Conservation (phyloP, 2,329 filamentous ascomycete species). For the Podosphaera fusca region DNA sequence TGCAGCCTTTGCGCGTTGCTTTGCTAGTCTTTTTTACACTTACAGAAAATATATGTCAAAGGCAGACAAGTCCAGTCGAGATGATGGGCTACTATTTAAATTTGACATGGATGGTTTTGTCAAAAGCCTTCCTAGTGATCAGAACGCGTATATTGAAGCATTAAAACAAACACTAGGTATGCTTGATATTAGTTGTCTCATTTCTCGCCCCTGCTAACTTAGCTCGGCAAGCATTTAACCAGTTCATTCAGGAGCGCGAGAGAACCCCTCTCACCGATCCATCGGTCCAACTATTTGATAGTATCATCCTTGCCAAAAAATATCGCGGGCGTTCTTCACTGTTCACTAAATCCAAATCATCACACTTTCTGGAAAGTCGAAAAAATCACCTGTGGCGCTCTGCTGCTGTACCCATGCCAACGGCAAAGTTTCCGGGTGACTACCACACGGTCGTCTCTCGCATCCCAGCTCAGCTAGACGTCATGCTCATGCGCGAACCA, state of each 20-base stretch:
- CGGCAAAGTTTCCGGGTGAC: conserved; percentile 36
- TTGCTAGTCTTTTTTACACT: conserved; percentile 42
- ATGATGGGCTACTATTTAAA: conserved; percentile 33
- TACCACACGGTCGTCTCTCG: conserved; percentile 37
- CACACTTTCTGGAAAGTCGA: conserved; percentile 46
- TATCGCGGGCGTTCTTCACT: conserved; percentile 33
- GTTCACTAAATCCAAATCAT: conserved; percentile 12
- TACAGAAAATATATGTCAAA: conserved; percentile 40
- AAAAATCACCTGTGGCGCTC: conserved; percentile 63
- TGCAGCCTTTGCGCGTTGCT: conserved; percentile 39
- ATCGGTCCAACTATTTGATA: conserved; percentile 55
- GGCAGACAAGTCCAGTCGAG: conserved; percentile 36
- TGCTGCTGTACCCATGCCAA: conserved; percentile 34
- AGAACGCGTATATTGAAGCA: conserved; percentile 40
- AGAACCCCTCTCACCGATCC: conserved; percentile 36
- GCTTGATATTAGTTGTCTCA: conserved; percentile 5
- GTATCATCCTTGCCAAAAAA: conserved; percentile 59
- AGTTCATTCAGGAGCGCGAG: conserved; percentile 69
- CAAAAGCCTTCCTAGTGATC: conserved; percentile 39
- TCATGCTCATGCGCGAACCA: conserved; percentile 74
- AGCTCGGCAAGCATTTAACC: conserved; percentile 37
- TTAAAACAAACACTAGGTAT: conserved; percentile 44
- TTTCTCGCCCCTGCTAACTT: conserved; percentile 18
- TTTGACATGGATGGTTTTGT: conserved; percentile 45
- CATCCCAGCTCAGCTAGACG: conserved; percentile 65